These are phyloP conservation scores for Ormosia emarginata DNA, from an alignment of 306 rosid genomes.

Conservation along the genomic window DNA sequence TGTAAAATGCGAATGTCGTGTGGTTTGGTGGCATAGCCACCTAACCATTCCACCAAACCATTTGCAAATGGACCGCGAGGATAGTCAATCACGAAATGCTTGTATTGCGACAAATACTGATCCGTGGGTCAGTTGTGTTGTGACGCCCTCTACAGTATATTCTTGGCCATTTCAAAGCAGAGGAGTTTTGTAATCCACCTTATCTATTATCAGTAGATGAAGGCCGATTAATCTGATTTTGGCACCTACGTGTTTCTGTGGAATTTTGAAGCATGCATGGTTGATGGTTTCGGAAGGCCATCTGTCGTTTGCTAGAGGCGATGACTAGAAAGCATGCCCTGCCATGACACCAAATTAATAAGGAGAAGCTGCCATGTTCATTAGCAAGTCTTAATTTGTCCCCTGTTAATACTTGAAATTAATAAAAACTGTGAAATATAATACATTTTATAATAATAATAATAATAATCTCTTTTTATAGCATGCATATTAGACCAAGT, in stretches of 20 bases:
- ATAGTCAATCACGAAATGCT: not conserved
- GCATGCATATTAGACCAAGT: no score
- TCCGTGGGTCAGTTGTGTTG: not conserved
- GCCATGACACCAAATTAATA: not conserved
- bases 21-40: not conserved
- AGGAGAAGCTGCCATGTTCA: no score
- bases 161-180: conserved; percentile 21
- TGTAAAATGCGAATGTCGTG: not conserved
- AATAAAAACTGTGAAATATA: no score
- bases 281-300: not conserved
- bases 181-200: not conserved
- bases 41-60: not conserved
- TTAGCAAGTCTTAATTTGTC: no score
- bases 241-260: conserved; percentile 10
- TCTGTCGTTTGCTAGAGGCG: no score
- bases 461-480: no score
- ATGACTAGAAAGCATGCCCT: not conserved
- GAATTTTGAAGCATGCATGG: not conserved
- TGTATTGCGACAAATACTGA: not conserved
- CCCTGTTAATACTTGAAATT: no score
- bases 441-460: no score
- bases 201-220: not conserved
- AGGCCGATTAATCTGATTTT: not conserved
- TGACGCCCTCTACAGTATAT: not conserved
- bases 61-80: not conserved